These are phyloP conservation scores for Copromyces sp. DNA, from an alignment of 495 filamentous ascomycete genomes.

Conservation along the genomic window DNA sequence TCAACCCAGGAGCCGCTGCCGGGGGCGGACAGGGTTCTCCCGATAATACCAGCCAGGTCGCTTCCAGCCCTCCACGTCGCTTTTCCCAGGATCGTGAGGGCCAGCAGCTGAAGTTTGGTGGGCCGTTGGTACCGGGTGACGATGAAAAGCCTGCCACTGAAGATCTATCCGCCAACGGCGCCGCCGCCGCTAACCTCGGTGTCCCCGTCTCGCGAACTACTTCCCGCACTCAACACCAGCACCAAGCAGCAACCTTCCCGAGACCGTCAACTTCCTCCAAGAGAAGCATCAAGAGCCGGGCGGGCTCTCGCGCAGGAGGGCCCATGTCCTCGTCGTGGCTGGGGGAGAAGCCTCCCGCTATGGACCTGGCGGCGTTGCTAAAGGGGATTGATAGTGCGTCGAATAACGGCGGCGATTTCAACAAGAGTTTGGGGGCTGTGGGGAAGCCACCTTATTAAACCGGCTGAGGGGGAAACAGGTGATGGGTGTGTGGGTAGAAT, in stretches of 20 bases:
- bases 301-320: slow-evolving; percentile 19
- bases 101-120: slow-evolving; percentile 18
- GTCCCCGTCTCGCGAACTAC: neutral
- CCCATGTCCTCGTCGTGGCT: slow-evolving; percentile 22
- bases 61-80: neutral
- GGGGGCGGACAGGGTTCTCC: slow-evolving; percentile 3
- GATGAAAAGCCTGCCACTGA: neutral
- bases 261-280: slow-evolving; percentile 18
- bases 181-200: neutral
- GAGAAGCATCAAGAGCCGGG: slow-evolving; percentile 31
- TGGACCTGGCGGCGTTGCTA: slow-evolving; percentile 37
- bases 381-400: slow-evolving; percentile 37
- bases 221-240: neutral
- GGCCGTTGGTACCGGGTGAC: slow-evolving; percentile 23
- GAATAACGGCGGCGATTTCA: slow-evolving; percentile 22
- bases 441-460: slow-evolving; percentile 34
- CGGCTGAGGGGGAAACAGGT: too few species aligned
- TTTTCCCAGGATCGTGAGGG: slow-evolving; percentile 2
- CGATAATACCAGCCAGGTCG: neutral
- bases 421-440: slow-evolving; percentile 11
- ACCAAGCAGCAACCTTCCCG: slow-evolving; percentile 9
- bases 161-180: slow-evolving; percentile 9
- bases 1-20: slow-evolving; percentile 25
- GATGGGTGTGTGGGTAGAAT: too few species aligned
- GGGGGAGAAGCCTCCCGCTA: slow-evolving; percentile 20